Base-by-base conservation (phyloP, 2,329 filamentous ascomycete species). In the Botryosphaeria dothidea region DNA sequence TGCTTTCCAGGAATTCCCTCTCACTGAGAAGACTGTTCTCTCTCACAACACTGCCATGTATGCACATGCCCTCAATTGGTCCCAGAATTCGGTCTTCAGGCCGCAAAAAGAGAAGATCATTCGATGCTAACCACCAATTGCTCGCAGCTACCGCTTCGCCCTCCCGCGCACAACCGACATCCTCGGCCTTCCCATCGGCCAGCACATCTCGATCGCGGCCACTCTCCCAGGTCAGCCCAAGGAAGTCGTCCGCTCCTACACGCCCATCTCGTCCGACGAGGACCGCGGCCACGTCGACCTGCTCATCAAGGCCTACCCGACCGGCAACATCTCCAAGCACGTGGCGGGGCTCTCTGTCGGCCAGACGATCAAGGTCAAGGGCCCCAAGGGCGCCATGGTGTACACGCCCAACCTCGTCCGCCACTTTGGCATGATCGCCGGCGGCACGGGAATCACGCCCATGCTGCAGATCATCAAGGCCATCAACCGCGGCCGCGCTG, bases 31-130 rank as follows among this genome's bases (percentile, higher is more conserved):
- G 87, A 98, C 90, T 15, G 86, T 96, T 70, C 90, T 98, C 74
- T 97, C 94, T 34, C 95, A 98, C 87, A 99, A 99, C 84, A 94
- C 96, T 67, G 93, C 94, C 79, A 97, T 99, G 91, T 93, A 81
- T 75, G 86, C 36, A 27, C 6, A 23, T 13, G 5, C 41, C 3
- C 13, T 3, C 46, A 27, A 21, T 25, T n/a, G 15, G 9, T 19
- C 23, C 41, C 31, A 3, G 19, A 15, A n/a, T 27, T 17, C 9
- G 29, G 29, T 4, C 41, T 67, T 34, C 49, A n/a, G n/a, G 48
- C 31, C 31, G 31, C 31, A 4, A 6, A 6, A 38, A 3, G 13
- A 15, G 29, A 51, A 13, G 25, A 51, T 31, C 48, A 31, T 31
- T 31, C 25, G 25, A 51, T n/a, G 11, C 29, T 19, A 29, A 19